Percentiles rank a stretch among this genome's conserved stretches.
These are phyloP conservation scores for Puccinia sorghi DNA, from an alignment of 1,284 basidiomycete species.

Conservation along the genomic window DNA sequence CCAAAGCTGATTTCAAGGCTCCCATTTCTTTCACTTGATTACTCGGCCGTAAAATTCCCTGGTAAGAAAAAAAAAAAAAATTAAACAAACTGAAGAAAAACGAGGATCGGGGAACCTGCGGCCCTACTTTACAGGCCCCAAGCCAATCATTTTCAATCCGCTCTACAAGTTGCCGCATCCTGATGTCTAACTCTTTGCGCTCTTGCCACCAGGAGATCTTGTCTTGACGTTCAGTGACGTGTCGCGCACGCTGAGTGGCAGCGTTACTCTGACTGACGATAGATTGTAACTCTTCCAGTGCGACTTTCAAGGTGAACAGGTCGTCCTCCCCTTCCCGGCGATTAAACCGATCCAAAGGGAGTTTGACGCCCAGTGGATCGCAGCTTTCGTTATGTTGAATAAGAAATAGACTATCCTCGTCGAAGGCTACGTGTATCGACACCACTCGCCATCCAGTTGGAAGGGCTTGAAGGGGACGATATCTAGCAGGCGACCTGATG, in stretches of 20 bases:
- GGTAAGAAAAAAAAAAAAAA: not conserved
- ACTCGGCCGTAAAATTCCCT: conserved; percentile 44
- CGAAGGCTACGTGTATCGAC: conserved; percentile 77
- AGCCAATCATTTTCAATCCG: conserved; percentile 95
- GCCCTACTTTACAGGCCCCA: conserved; percentile 86
- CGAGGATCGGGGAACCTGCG: not conserved
- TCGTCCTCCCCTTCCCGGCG: conserved; percentile 73
- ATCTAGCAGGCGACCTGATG: conserved; percentile 20
- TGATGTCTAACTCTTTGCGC: conserved; percentile 71
- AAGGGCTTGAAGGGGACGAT: conserved; percentile 60
- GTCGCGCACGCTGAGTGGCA: conserved; percentile 71
- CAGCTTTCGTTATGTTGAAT: conserved; percentile 67
- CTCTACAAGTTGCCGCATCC: conserved; percentile 73
- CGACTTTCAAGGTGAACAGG: conserved; percentile 73
- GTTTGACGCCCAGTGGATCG: conserved; percentile 75
- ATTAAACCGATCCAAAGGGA: conserved; percentile 77
- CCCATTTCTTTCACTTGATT: conserved; percentile 27
- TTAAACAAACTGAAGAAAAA: not conserved
- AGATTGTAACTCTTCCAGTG: conserved; percentile 71
- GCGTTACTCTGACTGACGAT: conserved; percentile 78
- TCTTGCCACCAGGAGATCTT: conserved; percentile 77
- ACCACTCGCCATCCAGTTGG: conserved; percentile 82
- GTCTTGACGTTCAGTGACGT: conserved; percentile 64
- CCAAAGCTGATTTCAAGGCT: conserved; percentile 28
- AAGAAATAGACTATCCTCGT: conserved; percentile 78